These are phyloP conservation scores for Hapsidospora chrysogenum DNA, from an alignment of 495 filamentous ascomycete species.

Conservation along the genomic window DNA sequence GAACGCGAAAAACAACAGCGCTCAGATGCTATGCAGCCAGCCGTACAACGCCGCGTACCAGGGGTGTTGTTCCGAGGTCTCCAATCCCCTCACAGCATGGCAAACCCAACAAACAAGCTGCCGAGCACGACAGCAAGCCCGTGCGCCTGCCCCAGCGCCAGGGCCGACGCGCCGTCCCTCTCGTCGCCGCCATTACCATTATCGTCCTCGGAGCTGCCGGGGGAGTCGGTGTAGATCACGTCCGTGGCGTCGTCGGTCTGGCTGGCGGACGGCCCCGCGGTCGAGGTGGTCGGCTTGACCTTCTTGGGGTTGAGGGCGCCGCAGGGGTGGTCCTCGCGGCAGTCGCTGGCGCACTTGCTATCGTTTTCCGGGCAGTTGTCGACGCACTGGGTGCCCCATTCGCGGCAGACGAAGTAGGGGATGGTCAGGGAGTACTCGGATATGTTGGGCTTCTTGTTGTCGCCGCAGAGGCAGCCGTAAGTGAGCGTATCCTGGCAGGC, in stretches of 20 bases:
- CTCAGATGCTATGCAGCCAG: too few relatives aligned
- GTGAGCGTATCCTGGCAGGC: constrained; percentile 46
- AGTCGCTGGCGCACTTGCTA: constrained; percentile 42
- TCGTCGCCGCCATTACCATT: constrained; percentile 15
- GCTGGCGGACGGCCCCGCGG: constrained; percentile 16
- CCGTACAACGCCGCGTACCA: too few relatives aligned
- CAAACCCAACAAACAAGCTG: constrained; percentile 47
- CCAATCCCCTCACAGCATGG: constrained; percentile 31
- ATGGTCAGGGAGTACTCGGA: constrained; percentile 75
- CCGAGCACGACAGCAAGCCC: constrained; percentile 38
- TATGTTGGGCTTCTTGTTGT: constrained; percentile 55
- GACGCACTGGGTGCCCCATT: constrained; percentile 57
- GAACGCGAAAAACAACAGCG: too few relatives aligned
- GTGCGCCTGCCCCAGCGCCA: constrained; percentile 39
- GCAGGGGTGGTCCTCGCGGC: constrained; percentile 59
- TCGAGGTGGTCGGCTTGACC: constrained; percentile 21
- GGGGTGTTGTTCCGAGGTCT: too few relatives aligned
- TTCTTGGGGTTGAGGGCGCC: constrained; percentile 64
- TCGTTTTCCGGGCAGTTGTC: constrained; percentile 33
- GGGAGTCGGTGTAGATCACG: constrained; percentile 31
- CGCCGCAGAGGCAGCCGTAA: constrained; percentile 63
- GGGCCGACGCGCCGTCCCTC: constrained; percentile 18
- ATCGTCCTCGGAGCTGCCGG: constrained; percentile 14
- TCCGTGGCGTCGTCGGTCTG: constrained; percentile 12
- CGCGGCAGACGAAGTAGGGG: constrained; percentile 68